These are phyloP conservation scores for Lachancea sp. DNA, from an alignment of 805 yeast species.

Conservation along the genomic window DNA sequence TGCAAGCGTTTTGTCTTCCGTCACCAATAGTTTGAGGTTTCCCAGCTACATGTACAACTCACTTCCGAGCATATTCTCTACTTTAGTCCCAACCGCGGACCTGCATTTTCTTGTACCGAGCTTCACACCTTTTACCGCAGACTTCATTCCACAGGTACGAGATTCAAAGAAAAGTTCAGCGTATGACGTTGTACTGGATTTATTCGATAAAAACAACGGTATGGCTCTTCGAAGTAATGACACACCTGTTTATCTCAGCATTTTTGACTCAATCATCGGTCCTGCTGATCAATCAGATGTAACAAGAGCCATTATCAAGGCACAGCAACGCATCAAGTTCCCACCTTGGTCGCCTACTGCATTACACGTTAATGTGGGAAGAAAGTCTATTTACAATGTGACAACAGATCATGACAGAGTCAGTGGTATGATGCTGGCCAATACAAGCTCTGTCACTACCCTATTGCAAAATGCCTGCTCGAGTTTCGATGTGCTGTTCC, in stretches of 20 bases:
- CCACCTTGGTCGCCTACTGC: slow-evolving; percentile 83
- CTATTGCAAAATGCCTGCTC: slow-evolving; percentile 59
- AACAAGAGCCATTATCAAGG: slow-evolving; percentile 56
- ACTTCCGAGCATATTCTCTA: slow-evolving; percentile 69
- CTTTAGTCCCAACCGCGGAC: slow-evolving; percentile 80
- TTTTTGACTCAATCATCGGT: slow-evolving; percentile 65
- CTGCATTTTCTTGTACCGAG: slow-evolving; percentile 69
- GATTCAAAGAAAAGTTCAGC: slow-evolving; percentile 67
- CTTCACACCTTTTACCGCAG: slow-evolving; percentile 71
- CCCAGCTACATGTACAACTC: slow-evolving; percentile 91
- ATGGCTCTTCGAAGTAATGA: slow-evolving; percentile 50
- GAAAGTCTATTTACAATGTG: slow-evolving; percentile 52
- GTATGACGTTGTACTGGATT: slow-evolving; percentile 76
- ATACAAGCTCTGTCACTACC: slow-evolving; percentile 68
- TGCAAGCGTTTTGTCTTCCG: slow-evolving; percentile 73
- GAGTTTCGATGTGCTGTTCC: slow-evolving; percentile 75
- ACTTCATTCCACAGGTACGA: slow-evolving; percentile 52
- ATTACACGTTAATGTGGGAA: slow-evolving; percentile 70
- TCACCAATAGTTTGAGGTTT: slow-evolving; percentile 82
- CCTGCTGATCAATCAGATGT: slow-evolving; percentile 60
- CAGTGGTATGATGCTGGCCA: slow-evolving; percentile 78
- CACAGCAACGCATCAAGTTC: slow-evolving; percentile 63
- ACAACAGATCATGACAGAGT: slow-evolving; percentile 40
- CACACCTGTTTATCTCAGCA: slow-evolving; percentile 54
- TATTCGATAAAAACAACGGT: slow-evolving; percentile 69